Evolutionary conservation across 306 rosid species (phyloP), one percentile per base, ranked within the genome.

Genomic region (Hylodesmum podocarpum): DNA sequence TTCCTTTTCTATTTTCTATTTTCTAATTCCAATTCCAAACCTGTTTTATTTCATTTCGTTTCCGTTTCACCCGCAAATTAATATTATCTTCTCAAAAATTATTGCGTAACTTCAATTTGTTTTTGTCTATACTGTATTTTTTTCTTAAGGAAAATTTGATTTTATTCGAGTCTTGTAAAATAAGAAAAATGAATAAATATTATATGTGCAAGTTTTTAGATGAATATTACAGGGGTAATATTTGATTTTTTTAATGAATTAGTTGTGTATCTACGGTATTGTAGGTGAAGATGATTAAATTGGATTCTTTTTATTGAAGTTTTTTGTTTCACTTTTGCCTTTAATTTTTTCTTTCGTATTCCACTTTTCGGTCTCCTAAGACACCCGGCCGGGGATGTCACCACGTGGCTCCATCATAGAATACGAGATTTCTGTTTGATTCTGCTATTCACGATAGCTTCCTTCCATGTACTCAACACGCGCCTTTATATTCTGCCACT

Each of bases 371-470:
- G 37, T 40, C 36, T 44, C 59, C 27, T 72, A 18, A 15, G 70
- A 67, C 66, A 79, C 71, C 54, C 73, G 16, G 49, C 15, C 44
- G 13, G 55, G 11, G 80, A 88, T 59, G 75, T 70, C 58, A 83
- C 87, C 89, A 88, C 93, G 96, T 88, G 93, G 93, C 89, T 54
- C n/a, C 83, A 74, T 84, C 82, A 41, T 33, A 51, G 77, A 47
- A 25, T 53, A 65, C 79, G 72, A 75, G 55, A 73, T 83, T 78
- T 50, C 27, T 51, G 62, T 66, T 58, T 13, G 49, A 46, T 76
- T 41, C 47, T 40, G 16, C 19, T n/a, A 39, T 57, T 25, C 72
- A 76, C 82, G 50, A 2, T 2, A 64, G 5, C 24, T 25, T 11
- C 62, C 8, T 7, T 43, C 10, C 11, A 11, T 12, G 49, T 31